Percentiles rank a stretch among this genome's conserved stretches.
phyloP scores from a whole-genome alignment of 352 stramenopile genomes.

The Thalassiosira hispida region DNA sequence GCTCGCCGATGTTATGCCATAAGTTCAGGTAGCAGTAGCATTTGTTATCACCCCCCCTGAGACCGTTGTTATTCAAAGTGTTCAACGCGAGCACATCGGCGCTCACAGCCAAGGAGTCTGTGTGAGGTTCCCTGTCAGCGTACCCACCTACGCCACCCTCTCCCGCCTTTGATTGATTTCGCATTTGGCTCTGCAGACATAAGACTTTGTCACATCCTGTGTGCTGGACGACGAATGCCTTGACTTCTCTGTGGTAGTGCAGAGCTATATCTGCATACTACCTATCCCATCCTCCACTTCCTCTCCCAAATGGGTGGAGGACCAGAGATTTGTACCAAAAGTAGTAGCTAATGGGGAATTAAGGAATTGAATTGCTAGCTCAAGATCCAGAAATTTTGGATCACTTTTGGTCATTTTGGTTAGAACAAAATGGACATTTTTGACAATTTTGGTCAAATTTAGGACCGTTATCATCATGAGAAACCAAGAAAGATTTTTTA shows the following conservation, averaged over 20 bases:
- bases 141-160: conserved; percentile 7
- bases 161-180: neutral
- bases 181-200: conserved; percentile 22
- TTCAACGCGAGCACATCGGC: conserved; percentile 20
- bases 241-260: conserved; percentile 21
- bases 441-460: neutral
- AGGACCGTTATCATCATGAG: neutral
- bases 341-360: no score
- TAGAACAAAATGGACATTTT: neutral
- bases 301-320: no score
- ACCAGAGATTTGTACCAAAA: no score
- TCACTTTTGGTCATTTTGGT: neutral
- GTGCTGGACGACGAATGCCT: conserved; percentile 10
- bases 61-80: neutral
- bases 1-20: conserved; percentile 23
- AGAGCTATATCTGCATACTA: conserved; percentile 1
- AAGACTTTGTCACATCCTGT: conserved; percentile 35
- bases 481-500: neutral
- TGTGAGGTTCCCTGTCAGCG: conserved; percentile 16
- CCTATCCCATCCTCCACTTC: no score
- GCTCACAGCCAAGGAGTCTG: conserved; percentile 1
- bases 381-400: neutral
- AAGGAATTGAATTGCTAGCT: neutral
- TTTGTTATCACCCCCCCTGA: neutral
- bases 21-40: conserved; percentile 33